Evolutionary conservation across 2,329 filamentous ascomycete species (phyloP), one percentile per base, ranked within the genome.

Genomic region (Byssothecium circinans): DNA sequence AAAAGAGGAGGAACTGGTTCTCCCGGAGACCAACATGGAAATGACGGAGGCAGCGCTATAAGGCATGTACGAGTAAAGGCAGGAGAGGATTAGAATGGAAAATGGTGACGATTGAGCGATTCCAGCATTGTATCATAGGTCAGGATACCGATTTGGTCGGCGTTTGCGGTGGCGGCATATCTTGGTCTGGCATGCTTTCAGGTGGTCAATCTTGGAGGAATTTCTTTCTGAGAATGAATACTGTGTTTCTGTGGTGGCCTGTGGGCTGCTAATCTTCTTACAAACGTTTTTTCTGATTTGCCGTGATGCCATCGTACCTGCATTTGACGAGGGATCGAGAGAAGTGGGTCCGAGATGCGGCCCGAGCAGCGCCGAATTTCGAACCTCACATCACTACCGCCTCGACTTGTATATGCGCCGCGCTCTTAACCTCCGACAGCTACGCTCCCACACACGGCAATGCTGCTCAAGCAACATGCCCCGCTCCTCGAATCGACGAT

Each of bases 1-100:
- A 10, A 80, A 74, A 15, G 75, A 78, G 22, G 86, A 89, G 67
- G 89, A 95, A 73, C 74, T 89, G 42, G 84, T 95, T 52, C 80
- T 89, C 50, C 85, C 33, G 20, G 20, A 39, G 36, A 15, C n/a
- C 20, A 37, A 37, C 5, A 56, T 45, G 32, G 56, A 61, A 49
- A 54, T 52, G 23, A 57, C 56, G 29, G 54, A 63, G 32, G 57
- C 58, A 48, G 52, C 49, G 34, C 36, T 55, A 17, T 49, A 40
- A 43, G 32, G 8, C 25, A 27, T n/a, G 11, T 35, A 22, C 18
- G 15, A 15, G 8, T 36, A 41, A 33, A 17, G 12, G 20, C 15
- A 7, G 23, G 22, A 41, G 17, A 19, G 18, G 4, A 14, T 22
- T 18, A 22, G 17, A 33, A 33, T 32, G 39, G 25, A 20, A 42